Base-by-base conservation (phyloP, 2,329 filamentous ascomycete species). In the Dichotomopilus funicola region DNA sequence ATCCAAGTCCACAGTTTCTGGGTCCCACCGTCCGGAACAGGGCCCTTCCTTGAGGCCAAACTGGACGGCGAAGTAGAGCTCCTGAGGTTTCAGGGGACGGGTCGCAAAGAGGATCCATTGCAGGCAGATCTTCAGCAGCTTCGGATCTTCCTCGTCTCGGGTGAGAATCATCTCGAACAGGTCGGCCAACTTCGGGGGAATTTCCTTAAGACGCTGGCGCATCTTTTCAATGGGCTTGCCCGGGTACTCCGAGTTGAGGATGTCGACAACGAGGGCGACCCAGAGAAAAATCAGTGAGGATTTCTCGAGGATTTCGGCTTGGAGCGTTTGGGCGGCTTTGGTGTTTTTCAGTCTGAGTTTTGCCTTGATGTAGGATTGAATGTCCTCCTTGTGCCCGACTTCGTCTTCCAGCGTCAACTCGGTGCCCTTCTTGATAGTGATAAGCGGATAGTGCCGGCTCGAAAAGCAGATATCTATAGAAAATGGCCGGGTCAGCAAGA, bases 101-200 rank as follows among this genome's bases (percentile, higher is more conserved):
- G 65, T 66, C 1, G 80, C 70, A n/a, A 72, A 81, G 0, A 83
- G 66, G 0, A 84, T 68, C 77, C 77, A 83, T 12, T 76, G 71
- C 1, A 85, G 55, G 36, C 73, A 80, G 57, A 0, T 19, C 6
- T 72, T 47, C 0, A 82, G 57, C 0, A 72, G 66, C 0, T 74
- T 64, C 49, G 67, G 66, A 5, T 78, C 27, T 6, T 34, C 6
- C 11, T 8, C 8, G 10, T 53, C 51, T 27, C 51, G 51, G 19
- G 12, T 46, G 27, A 83, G 49, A 0, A 83, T 76, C 9, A 78
- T 65, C 3, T 66, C 68, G 54, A 85, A 83, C 0, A 85, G 61
- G 0, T 77, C 68, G 36, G 70, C 40, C 1, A 63, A 49, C n/a
- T 58, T 43, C 0, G 11, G 47, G 3, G 59, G 61, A 0, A 58